Base-by-base conservation (phyloP, 2,329 filamentous ascomycete genomes). In the Ascosphaera pollenicola region DNA sequence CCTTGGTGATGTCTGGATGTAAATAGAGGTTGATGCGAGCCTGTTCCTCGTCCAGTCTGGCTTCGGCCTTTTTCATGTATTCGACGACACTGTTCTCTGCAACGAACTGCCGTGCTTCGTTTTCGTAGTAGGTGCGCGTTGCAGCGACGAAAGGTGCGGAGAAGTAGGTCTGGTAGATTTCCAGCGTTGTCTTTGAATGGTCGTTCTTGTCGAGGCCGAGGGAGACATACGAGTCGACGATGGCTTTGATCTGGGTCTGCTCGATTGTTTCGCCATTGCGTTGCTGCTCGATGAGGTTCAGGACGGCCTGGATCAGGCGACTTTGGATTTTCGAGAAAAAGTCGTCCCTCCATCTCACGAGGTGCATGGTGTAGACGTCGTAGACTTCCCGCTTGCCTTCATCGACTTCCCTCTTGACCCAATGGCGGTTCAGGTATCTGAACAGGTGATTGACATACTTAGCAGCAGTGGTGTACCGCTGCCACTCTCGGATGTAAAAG, bases 11-110 rank as follows among this genome's bases (percentile, higher is more conserved):
- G 57, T 98, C 89, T 28, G 75, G 73, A 51, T 95, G 83, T 36
- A 98, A 68, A 53, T 92, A 98, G 53, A 95, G 73, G 46, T 75
- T 75, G 8, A 98, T 89, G 18, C 89, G 81, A 53, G 87, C 82
- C 61, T 92, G 89, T 58, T 98, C 89, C 58, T 98, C 89, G 6
- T 82, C 73, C 43, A 98, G 62, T 24, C 89, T 76, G 34, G 73
- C 62, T 60, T 95, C 87, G 1, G 89, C 91, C 69, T 98, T 98
- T 67, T 95, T 95, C 89, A 98, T 95, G 61, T 95, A 98, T 54
- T 98, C 89, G 26, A 98, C 85, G 3, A 98, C 84, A 45, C 80
- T 92, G 56, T 98, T 98, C 57, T 95, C 87, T 8, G 84, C 81
- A 26, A 98, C 74, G 54, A 98, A 98, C 45, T 84, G 78, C 50